Conservation (phyloP, 331 rosid species). For the Telfairia occidentalis region DNA sequence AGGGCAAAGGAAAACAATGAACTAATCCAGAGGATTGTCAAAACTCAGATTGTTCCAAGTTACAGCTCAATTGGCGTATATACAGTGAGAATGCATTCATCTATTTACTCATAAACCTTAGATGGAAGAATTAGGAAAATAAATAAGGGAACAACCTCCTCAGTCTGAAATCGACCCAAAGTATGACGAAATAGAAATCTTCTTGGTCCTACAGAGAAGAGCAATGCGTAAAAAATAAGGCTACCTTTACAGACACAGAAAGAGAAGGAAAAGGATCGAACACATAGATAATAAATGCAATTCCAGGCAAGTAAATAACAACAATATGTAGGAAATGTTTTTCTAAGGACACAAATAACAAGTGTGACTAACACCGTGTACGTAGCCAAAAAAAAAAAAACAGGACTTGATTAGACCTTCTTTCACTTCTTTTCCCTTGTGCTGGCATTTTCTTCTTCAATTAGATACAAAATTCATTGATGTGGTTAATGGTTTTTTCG, state of each 20-base stretch:
- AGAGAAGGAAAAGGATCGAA: background rate
- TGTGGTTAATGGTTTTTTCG: background rate
- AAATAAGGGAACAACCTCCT: slow-evolving; percentile 45
- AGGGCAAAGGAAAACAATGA: slow-evolving; percentile 5
- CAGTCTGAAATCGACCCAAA: slow-evolving; percentile 66
- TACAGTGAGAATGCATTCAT: background rate
- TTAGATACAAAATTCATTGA: background rate
- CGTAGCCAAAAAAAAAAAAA: background rate
- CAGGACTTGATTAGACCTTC: background rate
- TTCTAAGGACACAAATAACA: background rate
- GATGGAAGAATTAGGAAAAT: background rate
- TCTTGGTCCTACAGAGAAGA: slow-evolving; percentile 62
- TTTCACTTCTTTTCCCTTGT: background rate
- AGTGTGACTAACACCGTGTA: background rate
- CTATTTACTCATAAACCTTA: background rate
- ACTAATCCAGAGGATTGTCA: background rate
- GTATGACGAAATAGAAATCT: slow-evolving; percentile 76
- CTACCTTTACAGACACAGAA: background rate
- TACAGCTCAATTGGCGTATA: background rate
- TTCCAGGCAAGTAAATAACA: background rate
- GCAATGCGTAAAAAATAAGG: slow-evolving; percentile 3
- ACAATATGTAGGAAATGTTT: background rate
- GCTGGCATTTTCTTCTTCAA: background rate
- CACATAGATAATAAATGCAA: background rate
- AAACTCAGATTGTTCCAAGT: background rate